Evolutionary conservation across 345 rosid species (phyloP).

Genomic region (Lagerstroemia speciosa): DNA sequence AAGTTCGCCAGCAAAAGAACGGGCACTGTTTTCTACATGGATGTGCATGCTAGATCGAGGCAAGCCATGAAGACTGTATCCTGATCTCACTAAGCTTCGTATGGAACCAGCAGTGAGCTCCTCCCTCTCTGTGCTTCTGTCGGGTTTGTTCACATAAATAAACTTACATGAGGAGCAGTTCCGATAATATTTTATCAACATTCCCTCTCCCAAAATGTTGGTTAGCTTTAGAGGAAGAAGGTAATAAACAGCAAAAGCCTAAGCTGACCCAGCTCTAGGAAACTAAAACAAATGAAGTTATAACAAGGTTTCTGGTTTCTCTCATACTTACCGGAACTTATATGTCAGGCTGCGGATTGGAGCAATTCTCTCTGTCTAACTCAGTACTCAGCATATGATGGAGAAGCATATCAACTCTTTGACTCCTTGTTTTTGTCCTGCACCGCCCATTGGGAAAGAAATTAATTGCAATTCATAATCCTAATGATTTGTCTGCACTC

Average conservation of each 20-base stretch:
- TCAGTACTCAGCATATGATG: constrained; percentile 82
- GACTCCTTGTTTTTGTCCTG: constrained; percentile 85
- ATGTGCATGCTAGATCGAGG: neutral
- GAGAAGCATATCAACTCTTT: constrained; percentile 77
- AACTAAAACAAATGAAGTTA: neutral
- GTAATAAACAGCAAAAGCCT: neutral
- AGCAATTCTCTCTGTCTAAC: constrained; percentile 26
- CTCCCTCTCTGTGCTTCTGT: neutral
- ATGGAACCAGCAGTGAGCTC: neutral
- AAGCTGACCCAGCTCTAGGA: neutral
- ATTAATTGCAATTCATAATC: neutral
- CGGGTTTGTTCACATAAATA: neutral
- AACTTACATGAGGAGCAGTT: neutral
- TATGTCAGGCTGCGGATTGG: constrained; percentile 12
- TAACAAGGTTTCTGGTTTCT: no score
- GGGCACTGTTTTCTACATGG: no score
- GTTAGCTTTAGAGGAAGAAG: neutral
- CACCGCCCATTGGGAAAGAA: constrained; percentile 12
- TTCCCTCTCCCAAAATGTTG: neutral
- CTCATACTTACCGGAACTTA: neutral
- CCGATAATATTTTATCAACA: neutral
- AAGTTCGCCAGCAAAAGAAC: no score
- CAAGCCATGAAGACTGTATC: neutral
- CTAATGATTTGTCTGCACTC: neutral
- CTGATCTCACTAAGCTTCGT: neutral